Evolutionary conservation across 352 stramenopile genomes (phyloP), one percentile per base, ranked within the genome.

Genomic region (Phytophthora kernoviae): DNA sequence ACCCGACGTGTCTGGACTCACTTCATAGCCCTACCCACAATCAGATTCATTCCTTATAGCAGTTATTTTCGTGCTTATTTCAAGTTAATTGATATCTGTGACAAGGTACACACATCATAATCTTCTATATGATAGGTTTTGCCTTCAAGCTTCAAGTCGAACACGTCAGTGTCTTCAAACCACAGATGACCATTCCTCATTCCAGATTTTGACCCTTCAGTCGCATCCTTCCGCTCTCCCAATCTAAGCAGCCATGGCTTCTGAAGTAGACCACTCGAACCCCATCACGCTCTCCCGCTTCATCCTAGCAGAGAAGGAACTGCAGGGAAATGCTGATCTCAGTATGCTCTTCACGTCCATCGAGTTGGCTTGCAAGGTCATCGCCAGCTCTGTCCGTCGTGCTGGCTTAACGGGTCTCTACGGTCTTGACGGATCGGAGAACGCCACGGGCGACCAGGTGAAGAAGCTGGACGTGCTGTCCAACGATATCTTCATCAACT

Each of bases 391-490:
- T 26, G 96, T 99, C 48, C 90, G 97, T 68, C 97, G 98, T 70
- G 97, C 97, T 6, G 96, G 96, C 68, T 67, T 95, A 33, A 91
- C 83, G 46, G 84, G 88, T 2, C 75, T 93, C 18, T 99, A 99
- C 69, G 96, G 97, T 24, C 83, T 99, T 9, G 96, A 98, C n/a
- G 97, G 97, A 54, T 96, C 96, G 70, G 84, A 97, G 55, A 99
- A 99, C 82, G 85, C 91, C 18, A 98, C 97, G 5, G 97, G 97
- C 36, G 97, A 99, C 70, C 92, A 98, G 58, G 95, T 99, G 42
- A 99, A 99, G 86, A 99, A 99, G 76, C 90, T 99, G 26, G 97
- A 99, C 77, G 77, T 99, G 40, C 84, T 99, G 58, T 88, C 96
- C n/a, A 98, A 99, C 73, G 97, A 99, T 41, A 99, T 96, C 66